phyloP scores from a whole-genome alignment of 2,329 filamentous ascomycete species.

The Aaosphaeria pasadenensis region DNA sequence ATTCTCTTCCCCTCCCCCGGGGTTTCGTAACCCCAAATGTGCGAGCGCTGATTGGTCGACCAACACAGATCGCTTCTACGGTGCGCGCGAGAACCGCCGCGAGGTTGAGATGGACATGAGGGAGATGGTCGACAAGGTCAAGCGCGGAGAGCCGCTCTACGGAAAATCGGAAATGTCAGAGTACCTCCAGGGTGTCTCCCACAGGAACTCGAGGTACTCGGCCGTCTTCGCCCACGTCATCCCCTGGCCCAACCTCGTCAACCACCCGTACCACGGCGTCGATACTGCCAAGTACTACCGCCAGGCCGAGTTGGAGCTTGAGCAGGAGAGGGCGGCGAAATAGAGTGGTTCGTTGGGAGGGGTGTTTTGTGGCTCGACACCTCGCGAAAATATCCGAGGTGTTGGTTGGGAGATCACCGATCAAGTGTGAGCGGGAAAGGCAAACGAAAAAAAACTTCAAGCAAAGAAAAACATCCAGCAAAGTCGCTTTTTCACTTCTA shows the following conservation, averaged over 20 bases:
- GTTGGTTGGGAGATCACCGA: too few relatives aligned
- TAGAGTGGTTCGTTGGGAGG: slow-evolving; percentile 2
- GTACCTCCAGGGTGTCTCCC: slow-evolving; percentile 90
- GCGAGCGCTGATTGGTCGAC: background rate
- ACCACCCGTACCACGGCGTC: slow-evolving; percentile 83
- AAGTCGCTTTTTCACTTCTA: too few relatives aligned
- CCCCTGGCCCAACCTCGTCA: slow-evolving; percentile 98
- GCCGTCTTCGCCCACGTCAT: slow-evolving; percentile 79
- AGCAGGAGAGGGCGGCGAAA: slow-evolving; percentile 59
- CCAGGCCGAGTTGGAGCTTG: slow-evolving; percentile 90
- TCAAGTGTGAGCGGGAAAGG: too few relatives aligned
- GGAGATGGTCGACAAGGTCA: slow-evolving; percentile 97
- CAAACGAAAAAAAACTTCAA: too few relatives aligned
- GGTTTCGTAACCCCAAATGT: background rate
- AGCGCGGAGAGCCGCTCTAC: slow-evolving; percentile 86
- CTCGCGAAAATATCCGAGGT: too few relatives aligned
- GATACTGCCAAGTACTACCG: slow-evolving; percentile 98
- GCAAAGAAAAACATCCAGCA: too few relatives aligned
- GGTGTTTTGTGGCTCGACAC: too few relatives aligned
- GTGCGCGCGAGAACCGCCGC: slow-evolving; percentile 85
- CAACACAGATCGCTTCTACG: slow-evolving; percentile 83
- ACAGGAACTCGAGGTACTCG: slow-evolving; percentile 88
- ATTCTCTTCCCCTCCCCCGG: background rate
- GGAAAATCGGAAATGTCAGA: slow-evolving; percentile 74
- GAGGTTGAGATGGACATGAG: slow-evolving; percentile 96